These are phyloP conservation scores for Monosporascus sp. DNA, from an alignment of 2,329 filamentous ascomycete genomes.

Conservation along the genomic window DNA sequence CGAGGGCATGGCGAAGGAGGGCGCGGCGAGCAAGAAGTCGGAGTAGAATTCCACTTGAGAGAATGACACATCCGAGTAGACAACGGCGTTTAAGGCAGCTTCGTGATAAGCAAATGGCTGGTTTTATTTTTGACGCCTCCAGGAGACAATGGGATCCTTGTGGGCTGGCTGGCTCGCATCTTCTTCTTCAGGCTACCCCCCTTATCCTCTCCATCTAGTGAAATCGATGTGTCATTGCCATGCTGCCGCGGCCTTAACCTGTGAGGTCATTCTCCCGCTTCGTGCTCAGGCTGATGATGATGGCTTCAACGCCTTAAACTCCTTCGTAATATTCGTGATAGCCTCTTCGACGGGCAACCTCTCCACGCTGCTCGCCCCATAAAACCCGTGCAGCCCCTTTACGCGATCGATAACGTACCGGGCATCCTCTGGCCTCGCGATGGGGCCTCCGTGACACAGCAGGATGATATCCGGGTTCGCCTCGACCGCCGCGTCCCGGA, in stretches of 20 bases:
- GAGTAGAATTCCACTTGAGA: conserved; percentile 6
- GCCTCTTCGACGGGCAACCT: conserved; percentile 62
- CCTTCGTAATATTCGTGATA: conserved; percentile 43
- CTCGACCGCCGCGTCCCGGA: conserved; percentile 53
- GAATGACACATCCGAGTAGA: background rate
- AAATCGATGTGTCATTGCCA: too few species aligned
- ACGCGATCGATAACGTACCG: conserved; percentile 56
- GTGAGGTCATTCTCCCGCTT: background rate
- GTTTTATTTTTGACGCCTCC: too few species aligned
- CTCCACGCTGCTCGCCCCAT: conserved; percentile 67
- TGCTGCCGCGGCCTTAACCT: too few species aligned
- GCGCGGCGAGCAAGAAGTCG: conserved; percentile 41
- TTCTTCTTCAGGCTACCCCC: too few species aligned
- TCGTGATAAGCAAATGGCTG: too few species aligned
- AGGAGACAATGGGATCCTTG: too few species aligned
- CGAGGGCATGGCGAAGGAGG: conserved; percentile 64
- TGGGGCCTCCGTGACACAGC: conserved; percentile 66
- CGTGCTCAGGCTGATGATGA: background rate
- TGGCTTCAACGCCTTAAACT: conserved; percentile 22
- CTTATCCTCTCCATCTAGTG: too few species aligned
- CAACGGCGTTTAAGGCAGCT: background rate
- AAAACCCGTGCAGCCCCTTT: conserved; percentile 65
- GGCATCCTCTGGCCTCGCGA: conserved; percentile 59
- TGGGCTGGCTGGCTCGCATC: too few species aligned
- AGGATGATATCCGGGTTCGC: conserved; percentile 58